Evolutionary conservation across 2,329 filamentous ascomycete species (phyloP).

Genomic region (Aspergillus ruber): DNA sequence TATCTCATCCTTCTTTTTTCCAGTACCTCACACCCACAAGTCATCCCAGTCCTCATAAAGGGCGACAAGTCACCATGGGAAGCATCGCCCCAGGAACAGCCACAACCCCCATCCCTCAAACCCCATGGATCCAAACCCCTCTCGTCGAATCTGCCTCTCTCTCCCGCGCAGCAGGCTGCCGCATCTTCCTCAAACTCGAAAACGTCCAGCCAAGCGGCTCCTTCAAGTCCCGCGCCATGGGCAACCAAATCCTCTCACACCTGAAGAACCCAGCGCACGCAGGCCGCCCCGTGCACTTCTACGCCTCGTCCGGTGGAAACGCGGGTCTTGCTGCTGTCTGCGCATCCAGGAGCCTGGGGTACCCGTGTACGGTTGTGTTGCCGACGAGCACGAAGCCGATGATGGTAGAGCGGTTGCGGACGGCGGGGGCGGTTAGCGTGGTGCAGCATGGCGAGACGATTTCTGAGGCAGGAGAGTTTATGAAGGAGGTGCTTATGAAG

Average conservation of each 20-base stretch:
- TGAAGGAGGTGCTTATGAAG: conserved; percentile 49
- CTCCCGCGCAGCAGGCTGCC: conserved; percentile 66
- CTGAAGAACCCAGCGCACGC: conserved; percentile 35
- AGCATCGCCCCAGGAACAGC: conserved; percentile 25
- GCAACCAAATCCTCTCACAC: conserved; percentile 59
- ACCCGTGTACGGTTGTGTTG: conserved; percentile 69
- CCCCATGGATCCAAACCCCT: conserved; percentile 66
- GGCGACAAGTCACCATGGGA: conserved; percentile 24
- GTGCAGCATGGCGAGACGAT: conserved; percentile 63
- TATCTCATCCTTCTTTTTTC: conserved; percentile 1
- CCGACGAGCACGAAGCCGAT: conserved; percentile 58
- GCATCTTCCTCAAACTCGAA: conserved; percentile 79
- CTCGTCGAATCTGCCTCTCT: conserved; percentile 61
- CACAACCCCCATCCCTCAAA: conserved; percentile 21
- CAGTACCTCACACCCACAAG: neutral
- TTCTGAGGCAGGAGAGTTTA: conserved; percentile 61
- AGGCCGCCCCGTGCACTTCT: conserved; percentile 59
- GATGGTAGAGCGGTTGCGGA: conserved; percentile 65
- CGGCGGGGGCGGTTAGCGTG: conserved; percentile 60
- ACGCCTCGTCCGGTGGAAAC: conserved; percentile 74
- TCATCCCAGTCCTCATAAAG: neutral
- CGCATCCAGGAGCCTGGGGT: conserved; percentile 58
- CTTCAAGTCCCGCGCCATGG: conserved; percentile 75
- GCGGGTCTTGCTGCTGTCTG: conserved; percentile 76
- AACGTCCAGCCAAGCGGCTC: conserved; percentile 77